These are phyloP conservation scores for Microthlaspi erraticum DNA, from an alignment of 345 rosid species.

Conservation along the genomic window DNA sequence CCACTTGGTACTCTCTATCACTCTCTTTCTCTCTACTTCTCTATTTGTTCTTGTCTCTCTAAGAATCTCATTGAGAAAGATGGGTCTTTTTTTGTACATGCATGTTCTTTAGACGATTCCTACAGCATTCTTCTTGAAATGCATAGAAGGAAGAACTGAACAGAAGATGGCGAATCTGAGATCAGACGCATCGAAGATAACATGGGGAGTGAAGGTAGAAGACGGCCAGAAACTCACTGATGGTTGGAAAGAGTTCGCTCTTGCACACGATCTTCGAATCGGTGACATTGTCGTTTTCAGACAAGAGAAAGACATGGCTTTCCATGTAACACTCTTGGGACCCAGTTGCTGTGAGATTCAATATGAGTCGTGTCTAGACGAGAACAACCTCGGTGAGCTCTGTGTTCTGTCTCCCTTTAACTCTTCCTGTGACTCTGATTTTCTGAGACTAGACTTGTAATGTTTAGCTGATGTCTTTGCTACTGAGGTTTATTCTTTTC, in stretches of 20 bases:
- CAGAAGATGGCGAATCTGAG: constrained; percentile 5
- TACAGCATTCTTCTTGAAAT: constrained; percentile 17
- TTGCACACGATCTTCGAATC: constrained; percentile 15
- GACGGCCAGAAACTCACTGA: constrained; percentile 29
- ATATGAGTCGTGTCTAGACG: not conserved
- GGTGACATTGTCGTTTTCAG: constrained; percentile 36
- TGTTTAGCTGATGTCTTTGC: not conserved
- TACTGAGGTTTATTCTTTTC: not conserved
- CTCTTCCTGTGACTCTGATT: not conserved
- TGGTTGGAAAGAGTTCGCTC: constrained; percentile 37
- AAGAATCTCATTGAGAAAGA: not conserved
- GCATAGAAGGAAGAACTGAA: not conserved
- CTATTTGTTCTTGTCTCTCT: too few relatives aligned
- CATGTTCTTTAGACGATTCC: constrained; percentile 18
- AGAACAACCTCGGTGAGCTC: constrained; percentile 12
- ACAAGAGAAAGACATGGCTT: constrained; percentile 20
- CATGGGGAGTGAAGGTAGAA: constrained; percentile 37
- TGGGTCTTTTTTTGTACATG: not conserved
- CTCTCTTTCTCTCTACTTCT: not conserved
- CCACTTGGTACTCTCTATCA: constrained; percentile 13
- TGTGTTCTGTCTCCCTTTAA: not conserved
- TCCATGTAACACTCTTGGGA: constrained; percentile 22
- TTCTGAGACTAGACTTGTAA: not conserved
- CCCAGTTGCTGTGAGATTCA: constrained; percentile 36
- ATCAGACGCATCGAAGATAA: constrained; percentile 17